Conservation (phyloP, 2,329 filamentous ascomycete species). For the Grosmannia huntii region DNA sequence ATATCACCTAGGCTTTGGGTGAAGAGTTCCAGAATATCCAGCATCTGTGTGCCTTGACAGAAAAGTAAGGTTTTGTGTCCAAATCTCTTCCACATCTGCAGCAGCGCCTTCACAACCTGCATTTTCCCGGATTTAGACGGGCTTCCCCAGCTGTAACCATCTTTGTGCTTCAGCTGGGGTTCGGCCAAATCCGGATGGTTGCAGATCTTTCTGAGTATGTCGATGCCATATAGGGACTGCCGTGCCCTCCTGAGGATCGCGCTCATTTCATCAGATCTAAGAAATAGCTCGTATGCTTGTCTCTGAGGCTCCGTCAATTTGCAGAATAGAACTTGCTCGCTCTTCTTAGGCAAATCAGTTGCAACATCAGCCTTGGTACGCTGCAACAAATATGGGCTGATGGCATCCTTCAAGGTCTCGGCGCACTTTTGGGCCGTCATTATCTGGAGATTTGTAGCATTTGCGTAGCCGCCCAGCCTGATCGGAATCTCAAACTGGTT, state of each 20-base stretch:
- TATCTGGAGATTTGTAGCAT: conserved; percentile 85
- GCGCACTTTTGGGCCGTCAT: conserved; percentile 92
- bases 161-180: conserved; percentile 39
- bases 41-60: conserved; percentile 86
- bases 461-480: conserved; percentile 83
- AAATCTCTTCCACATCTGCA: conserved; percentile 78
- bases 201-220: conserved; percentile 88
- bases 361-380: conserved; percentile 90
- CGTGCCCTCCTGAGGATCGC: conserved; percentile 63
- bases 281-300: conserved; percentile 66
- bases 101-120: conserved; percentile 78
- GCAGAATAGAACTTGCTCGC: conserved; percentile 90
- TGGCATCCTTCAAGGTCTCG: conserved; percentile 83
- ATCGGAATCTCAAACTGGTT: conserved; percentile 92
- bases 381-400: conserved; percentile 85
- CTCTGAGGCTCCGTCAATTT: conserved; percentile 74
- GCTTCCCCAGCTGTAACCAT: conserved; percentile 65
- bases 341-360: conserved; percentile 87
- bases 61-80: conserved; percentile 92
- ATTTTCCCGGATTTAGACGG: conserved; percentile 82
- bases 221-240: conserved; percentile 79
- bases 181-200: conserved; percentile 89
- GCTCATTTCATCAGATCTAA: conserved; percentile 74
- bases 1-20: conserved; percentile 54
- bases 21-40: conserved; percentile 83